phyloP scores from a whole-genome alignment of 2,329 filamentous ascomycete species.

The Paecilomyces niveus region DNA sequence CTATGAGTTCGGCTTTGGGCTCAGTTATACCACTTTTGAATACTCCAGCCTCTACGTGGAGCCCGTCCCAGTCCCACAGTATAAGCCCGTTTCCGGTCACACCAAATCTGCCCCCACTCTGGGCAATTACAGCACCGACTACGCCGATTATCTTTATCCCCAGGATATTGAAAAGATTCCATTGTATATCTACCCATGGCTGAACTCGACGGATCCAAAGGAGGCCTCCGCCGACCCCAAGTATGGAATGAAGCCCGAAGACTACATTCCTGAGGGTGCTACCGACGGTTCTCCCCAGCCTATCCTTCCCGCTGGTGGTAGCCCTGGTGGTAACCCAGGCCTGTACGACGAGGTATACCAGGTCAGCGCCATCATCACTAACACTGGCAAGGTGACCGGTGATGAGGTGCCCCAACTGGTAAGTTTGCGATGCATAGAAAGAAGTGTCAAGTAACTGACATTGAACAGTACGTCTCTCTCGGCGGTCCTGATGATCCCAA shows the following conservation, averaged over 20 bases:
- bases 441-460: neutral
- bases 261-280: slow-evolving; percentile 45
- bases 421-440: slow-evolving; percentile 8
- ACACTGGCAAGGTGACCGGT: slow-evolving; percentile 43
- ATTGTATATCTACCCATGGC: slow-evolving; percentile 57
- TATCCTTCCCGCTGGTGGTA: slow-evolving; percentile 50
- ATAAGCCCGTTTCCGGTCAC: slow-evolving; percentile 46
- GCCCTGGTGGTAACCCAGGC: slow-evolving; percentile 52
- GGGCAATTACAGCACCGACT: slow-evolving; percentile 42
- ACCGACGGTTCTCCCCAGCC: slow-evolving; percentile 50
- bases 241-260: slow-evolving; percentile 46
- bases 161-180: slow-evolving; percentile 43
- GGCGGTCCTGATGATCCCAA: slow-evolving; percentile 67
- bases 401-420: slow-evolving; percentile 49
- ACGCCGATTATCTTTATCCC: slow-evolving; percentile 51
- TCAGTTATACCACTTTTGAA: slow-evolving; percentile 57
- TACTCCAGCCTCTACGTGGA: slow-evolving; percentile 52
- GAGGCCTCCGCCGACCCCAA: slow-evolving; percentile 45
- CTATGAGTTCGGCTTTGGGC: slow-evolving; percentile 56
- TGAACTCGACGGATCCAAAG: slow-evolving; percentile 52
- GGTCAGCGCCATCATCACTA: slow-evolving; percentile 44
- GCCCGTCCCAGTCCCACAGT: slow-evolving; percentile 38
- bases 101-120: slow-evolving; percentile 48
- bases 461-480: slow-evolving; percentile 59
- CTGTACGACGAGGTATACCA: slow-evolving; percentile 46